Percentiles rank a stretch among this genome's conserved stretches.
These are phyloP conservation scores for Aspergillus carlsbadensis DNA, from an alignment of 495 filamentous ascomycete genomes.

Conservation along the genomic window DNA sequence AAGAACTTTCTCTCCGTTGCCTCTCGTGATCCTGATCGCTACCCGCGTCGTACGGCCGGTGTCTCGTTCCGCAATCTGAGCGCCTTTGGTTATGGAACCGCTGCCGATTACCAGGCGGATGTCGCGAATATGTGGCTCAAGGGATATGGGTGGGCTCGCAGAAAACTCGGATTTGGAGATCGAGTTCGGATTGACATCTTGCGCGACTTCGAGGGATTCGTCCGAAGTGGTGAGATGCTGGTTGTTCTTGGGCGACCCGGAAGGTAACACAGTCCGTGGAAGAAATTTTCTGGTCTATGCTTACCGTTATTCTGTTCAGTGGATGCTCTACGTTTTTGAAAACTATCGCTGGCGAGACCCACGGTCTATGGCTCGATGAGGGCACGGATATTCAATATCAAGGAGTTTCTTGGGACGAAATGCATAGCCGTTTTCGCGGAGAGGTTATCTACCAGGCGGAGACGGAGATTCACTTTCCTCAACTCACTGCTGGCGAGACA, in stretches of 20 bases:
- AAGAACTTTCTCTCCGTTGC: slow-evolving; percentile 42
- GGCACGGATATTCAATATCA: slow-evolving; percentile 73
- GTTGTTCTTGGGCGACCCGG: slow-evolving; percentile 78
- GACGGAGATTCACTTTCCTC: slow-evolving; percentile 80
- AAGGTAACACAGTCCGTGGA: slow-evolving; percentile 22
- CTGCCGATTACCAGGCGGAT: slow-evolving; percentile 75
- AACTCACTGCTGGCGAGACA: slow-evolving; percentile 76
- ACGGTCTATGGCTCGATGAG: slow-evolving; percentile 66
- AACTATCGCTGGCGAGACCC: slow-evolving; percentile 73
- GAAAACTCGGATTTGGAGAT: slow-evolving; percentile 48
- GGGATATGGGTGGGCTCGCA: slow-evolving; percentile 42
- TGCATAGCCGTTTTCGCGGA: slow-evolving; percentile 69
- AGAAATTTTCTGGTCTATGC: neutral
- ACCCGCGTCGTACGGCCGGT: slow-evolving; percentile 42
- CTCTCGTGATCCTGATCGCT: slow-evolving; percentile 41
- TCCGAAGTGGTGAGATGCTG: slow-evolving; percentile 75
- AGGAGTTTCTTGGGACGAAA: slow-evolving; percentile 50
- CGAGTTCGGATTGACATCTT: slow-evolving; percentile 69
- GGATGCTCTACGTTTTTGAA: slow-evolving; percentile 81
- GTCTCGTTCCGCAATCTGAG: slow-evolving; percentile 59
- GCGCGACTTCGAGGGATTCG: slow-evolving; percentile 75
- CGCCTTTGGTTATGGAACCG: slow-evolving; percentile 70
- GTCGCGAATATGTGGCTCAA: slow-evolving; percentile 65
- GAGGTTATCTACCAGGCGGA: slow-evolving; percentile 83
- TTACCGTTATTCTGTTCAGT: slow-evolving; percentile 23